phyloP scores from a whole-genome alignment of 1,139 yeast genomes.

The Candida sanyaensis region DNA sequence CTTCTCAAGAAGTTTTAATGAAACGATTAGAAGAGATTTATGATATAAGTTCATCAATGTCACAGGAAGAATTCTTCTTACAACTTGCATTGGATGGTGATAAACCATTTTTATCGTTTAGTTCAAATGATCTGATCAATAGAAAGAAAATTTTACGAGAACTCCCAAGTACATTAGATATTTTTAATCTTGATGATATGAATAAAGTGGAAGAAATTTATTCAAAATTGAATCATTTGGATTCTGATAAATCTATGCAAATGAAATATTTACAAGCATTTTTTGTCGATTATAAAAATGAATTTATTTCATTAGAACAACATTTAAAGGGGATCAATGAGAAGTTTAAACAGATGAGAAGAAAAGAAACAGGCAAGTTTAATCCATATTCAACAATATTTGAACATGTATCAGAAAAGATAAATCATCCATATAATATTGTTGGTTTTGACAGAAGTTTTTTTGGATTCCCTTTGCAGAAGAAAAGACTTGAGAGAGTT shows the following conservation, averaged over 20 bases:
- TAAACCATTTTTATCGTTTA: conserved; percentile 34
- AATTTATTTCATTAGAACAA: conserved; percentile 33
- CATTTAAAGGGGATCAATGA: conserved; percentile 38
- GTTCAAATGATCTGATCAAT: conserved; percentile 39
- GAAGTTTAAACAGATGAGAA: conserved; percentile 37
- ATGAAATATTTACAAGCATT: conserved; percentile 38
- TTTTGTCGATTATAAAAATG: conserved; percentile 35
- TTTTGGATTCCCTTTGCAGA: conserved; percentile 41
- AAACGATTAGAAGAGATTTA: conserved; percentile 16
- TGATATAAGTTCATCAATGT: conserved; percentile 40
- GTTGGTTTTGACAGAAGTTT: conserved; percentile 46
- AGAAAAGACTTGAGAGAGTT: conserved; percentile 15
- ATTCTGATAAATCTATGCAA: conserved; percentile 41
- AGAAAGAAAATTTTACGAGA: conserved; percentile 33
- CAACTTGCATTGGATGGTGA: conserved; percentile 43
- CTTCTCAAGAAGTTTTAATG: background rate
- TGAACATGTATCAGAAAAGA: conserved; percentile 6
- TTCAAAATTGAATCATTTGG: conserved; percentile 32
- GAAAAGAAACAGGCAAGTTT: conserved; percentile 33
- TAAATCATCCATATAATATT: conserved; percentile 36
- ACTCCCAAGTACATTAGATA: conserved; percentile 42
- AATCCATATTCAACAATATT: background rate
- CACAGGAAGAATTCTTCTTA: conserved; percentile 37
- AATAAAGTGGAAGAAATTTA: conserved; percentile 35
- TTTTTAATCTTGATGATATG: conserved; percentile 29